These are phyloP conservation scores for Nemania sp. DNA, from an alignment of 2,329 filamentous ascomycete genomes.

Conservation along the genomic window DNA sequence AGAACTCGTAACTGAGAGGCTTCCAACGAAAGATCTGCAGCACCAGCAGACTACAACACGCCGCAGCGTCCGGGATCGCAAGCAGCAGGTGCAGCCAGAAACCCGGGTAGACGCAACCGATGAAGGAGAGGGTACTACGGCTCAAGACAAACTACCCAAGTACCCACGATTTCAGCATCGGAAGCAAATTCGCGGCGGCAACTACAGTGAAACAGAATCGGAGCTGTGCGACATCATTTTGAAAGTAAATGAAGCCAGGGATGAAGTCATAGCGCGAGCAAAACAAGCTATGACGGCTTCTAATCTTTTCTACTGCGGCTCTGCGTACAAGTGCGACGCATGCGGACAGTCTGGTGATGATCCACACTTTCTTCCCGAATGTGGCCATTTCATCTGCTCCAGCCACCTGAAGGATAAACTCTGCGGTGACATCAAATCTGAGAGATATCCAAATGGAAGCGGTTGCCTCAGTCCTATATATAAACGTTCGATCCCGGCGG, in stretches of 20 bases:
- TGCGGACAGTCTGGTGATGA: slow-evolving; percentile 15
- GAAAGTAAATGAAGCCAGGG: slow-evolving; percentile 19
- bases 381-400: slow-evolving; percentile 37
- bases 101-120: not conserved
- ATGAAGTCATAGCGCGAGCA: slow-evolving; percentile 18
- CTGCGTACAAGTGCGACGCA: slow-evolving; percentile 11
- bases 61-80: not conserved
- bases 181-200: slow-evolving; percentile 24
- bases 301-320: slow-evolving; percentile 3
- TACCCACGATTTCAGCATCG: slow-evolving; percentile 4
- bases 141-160: not conserved
- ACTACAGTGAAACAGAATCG: slow-evolving; percentile 29
- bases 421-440: slow-evolving; percentile 29
- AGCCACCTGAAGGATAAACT: slow-evolving; percentile 8
- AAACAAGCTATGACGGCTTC: slow-evolving; percentile 25
- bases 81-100: not conserved
- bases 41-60: not conserved
- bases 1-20: not conserved
- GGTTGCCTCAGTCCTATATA: slow-evolving; percentile 13
- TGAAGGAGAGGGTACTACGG: not conserved
- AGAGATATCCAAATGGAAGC: slow-evolving; percentile 11
- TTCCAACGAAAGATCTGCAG: not conserved
- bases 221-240: slow-evolving; percentile 28
- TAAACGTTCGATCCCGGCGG: slow-evolving; percentile 14
- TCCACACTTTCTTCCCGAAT: slow-evolving; percentile 32